These are phyloP conservation scores for Orbilia javanica DNA, from an alignment of 2,329 filamentous ascomycete genomes.

Conservation along the genomic window DNA sequence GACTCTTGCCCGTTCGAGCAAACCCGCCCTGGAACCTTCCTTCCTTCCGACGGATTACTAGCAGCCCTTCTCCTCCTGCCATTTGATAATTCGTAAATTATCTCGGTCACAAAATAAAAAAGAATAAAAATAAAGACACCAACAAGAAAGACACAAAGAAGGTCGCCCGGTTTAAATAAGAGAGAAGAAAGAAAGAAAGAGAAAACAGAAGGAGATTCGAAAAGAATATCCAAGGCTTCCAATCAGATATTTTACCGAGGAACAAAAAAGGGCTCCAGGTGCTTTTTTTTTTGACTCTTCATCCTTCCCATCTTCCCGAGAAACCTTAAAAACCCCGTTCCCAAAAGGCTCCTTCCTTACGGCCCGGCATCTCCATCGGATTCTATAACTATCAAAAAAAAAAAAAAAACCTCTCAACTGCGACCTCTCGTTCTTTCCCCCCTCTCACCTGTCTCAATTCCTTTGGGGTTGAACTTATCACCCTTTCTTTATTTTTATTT, in stretches of 20 bases:
- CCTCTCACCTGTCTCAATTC: constrained; percentile 12
- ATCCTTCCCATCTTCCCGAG: constrained; percentile 49
- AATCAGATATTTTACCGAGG: constrained; percentile 59
- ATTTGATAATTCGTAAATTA: constrained; percentile 10
- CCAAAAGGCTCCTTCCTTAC: constrained; percentile 44
- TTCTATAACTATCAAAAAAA: too few relatives aligned
- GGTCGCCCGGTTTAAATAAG: neutral
- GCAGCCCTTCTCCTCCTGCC: constrained; percentile 23
- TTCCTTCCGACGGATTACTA: constrained; percentile 12
- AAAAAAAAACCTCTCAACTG: constrained; percentile 51
- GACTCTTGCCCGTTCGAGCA: constrained; percentile 37
- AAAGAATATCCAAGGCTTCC: constrained; percentile 23
- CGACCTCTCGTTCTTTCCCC: constrained; percentile 30
- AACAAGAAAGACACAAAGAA: neutral
- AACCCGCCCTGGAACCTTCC: constrained; percentile 1
- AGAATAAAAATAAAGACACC: neutral
- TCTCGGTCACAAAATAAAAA: neutral
- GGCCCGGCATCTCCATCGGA: constrained; percentile 26
- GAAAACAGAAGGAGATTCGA: constrained; percentile 27
- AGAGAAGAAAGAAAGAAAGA: neutral
- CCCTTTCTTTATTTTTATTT: neutral
- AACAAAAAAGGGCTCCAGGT: constrained; percentile 30
- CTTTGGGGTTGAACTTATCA: too few relatives aligned
- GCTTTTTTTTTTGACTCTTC: constrained; percentile 38
- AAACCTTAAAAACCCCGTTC: constrained; percentile 40